Conservation (phyloP, 2,329 filamentous ascomycete genomes). For the Aspergillus pseudoviridinutans region DNA sequence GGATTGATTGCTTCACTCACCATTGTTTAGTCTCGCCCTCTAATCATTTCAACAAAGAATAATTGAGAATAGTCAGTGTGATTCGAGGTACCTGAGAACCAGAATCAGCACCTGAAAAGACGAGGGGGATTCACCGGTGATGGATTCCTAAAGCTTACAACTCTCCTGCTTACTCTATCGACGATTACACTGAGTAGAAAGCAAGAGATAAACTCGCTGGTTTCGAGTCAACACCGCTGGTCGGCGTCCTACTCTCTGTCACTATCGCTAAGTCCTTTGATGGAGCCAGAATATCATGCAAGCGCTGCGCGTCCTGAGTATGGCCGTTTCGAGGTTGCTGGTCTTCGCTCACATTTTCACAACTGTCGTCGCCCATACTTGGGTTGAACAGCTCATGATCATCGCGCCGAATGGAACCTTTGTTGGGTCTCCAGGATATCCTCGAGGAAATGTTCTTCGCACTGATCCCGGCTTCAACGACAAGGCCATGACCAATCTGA, state of each 20-base stretch:
- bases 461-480: conserved; percentile 55
- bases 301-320: conserved; percentile 4
- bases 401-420: conserved; percentile 72
- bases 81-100: not conserved
- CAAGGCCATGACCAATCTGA: conserved; percentile 56
- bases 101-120: not conserved
- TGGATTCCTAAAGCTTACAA: conserved; percentile 2
- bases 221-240: conserved; percentile 11
- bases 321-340: conserved; percentile 6
- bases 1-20: not conserved
- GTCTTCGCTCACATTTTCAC: conserved; percentile 26
- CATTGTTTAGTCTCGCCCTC: not conserved
- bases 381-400: conserved; percentile 72
- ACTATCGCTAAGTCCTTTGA: not conserved
- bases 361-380: conserved; percentile 61
- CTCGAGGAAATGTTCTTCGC: conserved; percentile 66
- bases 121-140: not conserved
- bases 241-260: conserved; percentile 9
- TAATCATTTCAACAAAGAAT: not conserved
- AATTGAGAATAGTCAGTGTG: not conserved
- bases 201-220: not conserved
- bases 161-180: not conserved
- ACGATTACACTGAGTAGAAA: conserved; percentile 1
- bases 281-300: not conserved
- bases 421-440: conserved; percentile 65